Conservation (phyloP, 441 rosid genomes). For the Raphanus hybrid region DNA sequence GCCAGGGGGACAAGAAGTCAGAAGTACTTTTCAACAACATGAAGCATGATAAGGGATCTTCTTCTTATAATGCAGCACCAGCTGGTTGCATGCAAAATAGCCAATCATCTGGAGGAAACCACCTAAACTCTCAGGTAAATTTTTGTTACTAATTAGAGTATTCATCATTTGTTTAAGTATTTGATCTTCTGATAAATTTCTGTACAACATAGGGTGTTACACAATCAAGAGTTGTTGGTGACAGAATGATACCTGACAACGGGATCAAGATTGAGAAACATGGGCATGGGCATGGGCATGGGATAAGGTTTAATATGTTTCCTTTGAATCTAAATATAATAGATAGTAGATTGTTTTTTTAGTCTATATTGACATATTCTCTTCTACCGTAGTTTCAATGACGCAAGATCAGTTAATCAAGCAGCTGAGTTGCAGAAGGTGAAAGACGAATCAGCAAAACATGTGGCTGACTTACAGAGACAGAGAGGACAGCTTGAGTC, state of each 20-base stretch:
- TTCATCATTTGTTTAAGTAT: neutral
- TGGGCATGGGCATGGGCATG: neutral
- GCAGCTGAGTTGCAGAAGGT: constrained; percentile 21
- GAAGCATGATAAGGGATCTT: constrained; percentile 4
- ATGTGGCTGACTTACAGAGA: constrained; percentile 23
- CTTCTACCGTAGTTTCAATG: neutral
- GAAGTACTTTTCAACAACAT: neutral
- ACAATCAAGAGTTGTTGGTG: neutral
- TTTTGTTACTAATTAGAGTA: neutral
- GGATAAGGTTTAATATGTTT: neutral
- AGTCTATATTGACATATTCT: neutral
- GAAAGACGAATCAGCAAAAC: constrained; percentile 13
- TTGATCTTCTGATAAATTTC: neutral
- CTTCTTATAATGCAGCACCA: constrained; percentile 4
- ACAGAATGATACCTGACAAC: neutral
- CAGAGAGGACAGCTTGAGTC: constrained; percentile 48
- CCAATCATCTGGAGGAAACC: constrained; percentile 22
- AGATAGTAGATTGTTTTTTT: neutral
- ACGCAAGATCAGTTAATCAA: neutral
- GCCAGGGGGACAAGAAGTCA: neutral
- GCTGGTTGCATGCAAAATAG: neutral
- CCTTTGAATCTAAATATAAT: neutral
- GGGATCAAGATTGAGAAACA: neutral
- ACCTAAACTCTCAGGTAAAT: constrained; percentile 3
- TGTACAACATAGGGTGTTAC: neutral